A percentile compares a stretch with the other conserved stretches of the same genome.
phyloP scores from a whole-genome alignment of 257 asterid genomes.

The Agastache rugosa region DNA sequence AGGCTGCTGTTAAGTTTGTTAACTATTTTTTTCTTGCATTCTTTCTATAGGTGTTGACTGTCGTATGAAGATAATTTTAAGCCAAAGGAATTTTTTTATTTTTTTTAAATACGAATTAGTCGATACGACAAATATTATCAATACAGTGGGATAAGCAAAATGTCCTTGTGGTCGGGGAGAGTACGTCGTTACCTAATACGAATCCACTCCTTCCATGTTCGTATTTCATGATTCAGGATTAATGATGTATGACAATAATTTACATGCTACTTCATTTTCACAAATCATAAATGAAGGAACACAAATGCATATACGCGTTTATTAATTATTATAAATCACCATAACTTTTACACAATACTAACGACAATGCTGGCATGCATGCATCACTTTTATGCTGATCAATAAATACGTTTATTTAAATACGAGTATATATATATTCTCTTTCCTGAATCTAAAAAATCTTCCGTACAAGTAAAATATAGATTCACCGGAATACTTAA shows the following conservation, averaged over 20 bases:
- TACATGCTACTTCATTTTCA: background rate
- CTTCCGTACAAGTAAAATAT: background rate
- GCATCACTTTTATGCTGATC: constrained; percentile 3
- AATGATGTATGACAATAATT: background rate
- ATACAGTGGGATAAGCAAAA: too few relatives aligned
- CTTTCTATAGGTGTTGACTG: too few relatives aligned
- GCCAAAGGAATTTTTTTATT: too few relatives aligned
- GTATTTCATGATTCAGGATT: background rate
- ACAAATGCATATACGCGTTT: background rate
- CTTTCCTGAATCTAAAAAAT: background rate
- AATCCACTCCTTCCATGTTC: too few relatives aligned
- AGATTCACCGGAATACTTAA: background rate
- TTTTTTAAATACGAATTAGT: too few relatives aligned
- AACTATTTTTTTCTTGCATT: too few relatives aligned
- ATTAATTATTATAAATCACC: background rate
- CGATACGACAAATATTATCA: too few relatives aligned
- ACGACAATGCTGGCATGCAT: background rate
- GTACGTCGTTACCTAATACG: too few relatives aligned
- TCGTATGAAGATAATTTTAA: too few relatives aligned
- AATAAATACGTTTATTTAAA: background rate
- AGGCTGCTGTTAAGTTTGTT: too few relatives aligned
- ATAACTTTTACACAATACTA: background rate
- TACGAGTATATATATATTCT: background rate
- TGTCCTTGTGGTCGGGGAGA: too few relatives aligned
- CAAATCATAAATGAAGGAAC: constrained; percentile 3